Percentiles rank a stretch among this genome's conserved stretches.
Conservation (phyloP, 257 asterid species). For the Cruciata laevipes region DNA sequence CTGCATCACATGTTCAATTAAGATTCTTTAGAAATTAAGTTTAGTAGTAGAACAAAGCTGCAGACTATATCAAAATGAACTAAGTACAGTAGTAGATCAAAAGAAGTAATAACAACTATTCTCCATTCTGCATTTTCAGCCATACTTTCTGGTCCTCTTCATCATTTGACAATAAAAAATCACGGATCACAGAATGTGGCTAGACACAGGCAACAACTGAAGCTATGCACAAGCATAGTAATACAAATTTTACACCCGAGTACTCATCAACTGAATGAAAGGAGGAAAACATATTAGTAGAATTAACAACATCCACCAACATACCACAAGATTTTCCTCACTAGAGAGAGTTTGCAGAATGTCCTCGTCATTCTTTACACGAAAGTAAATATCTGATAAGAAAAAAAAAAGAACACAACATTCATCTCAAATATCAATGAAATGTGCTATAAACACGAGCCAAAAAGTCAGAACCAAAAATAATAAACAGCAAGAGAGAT, state of each 20-base stretch:
- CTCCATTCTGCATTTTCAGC: background rate
- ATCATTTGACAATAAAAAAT: background rate
- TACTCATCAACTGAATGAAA: background rate
- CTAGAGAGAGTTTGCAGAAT: conserved; percentile 64
- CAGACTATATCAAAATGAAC: background rate
- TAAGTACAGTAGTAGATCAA: background rate
- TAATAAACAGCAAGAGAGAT: conserved; percentile 17
- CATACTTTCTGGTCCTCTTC: background rate
- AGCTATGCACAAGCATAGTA: background rate
- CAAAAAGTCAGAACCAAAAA: background rate
- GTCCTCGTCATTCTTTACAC: conserved; percentile 92
- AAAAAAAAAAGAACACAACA: conserved; percentile 20
- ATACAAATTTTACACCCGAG: background rate
- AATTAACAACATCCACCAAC: conserved; percentile 2
- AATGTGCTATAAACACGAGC: conserved; percentile 2
- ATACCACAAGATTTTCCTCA: conserved; percentile 84
- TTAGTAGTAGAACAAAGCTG: too few species aligned
- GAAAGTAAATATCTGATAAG: conserved; percentile 83
- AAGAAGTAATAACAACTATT: background rate
- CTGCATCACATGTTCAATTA: conserved; percentile 49
- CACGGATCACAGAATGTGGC: background rate
- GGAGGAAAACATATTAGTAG: background rate
- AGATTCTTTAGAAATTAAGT: background rate
- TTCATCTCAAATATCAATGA: conserved; percentile 11
- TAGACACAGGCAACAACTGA: background rate